Base-by-base conservation (phyloP, 805 yeast species). In the Lachancea quebecensis region DNA sequence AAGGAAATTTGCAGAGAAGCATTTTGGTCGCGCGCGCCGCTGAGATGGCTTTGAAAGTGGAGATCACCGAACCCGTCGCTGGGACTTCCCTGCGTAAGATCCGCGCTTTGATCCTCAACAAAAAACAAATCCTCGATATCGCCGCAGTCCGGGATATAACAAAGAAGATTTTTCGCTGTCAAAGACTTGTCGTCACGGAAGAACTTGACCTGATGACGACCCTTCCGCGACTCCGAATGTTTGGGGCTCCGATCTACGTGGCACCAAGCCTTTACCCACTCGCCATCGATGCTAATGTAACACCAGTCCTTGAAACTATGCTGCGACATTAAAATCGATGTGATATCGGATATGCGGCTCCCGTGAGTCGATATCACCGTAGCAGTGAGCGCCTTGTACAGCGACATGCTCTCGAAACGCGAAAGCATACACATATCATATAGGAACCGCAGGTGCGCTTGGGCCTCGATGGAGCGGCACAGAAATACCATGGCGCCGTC, bases 291-390 rank as follows among this genome's bases (percentile, higher is more conserved):
- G 35, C 58, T 55, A 12, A 63, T 52, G 45, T 59, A 61, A 44
- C 67, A 63, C 67, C 67, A 63, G 47, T 63, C 67, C 44, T 62
- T 60, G 45, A 55, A 63, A 45, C 54, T 59, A 34, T 47, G 59
- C 25, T 56, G 51, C 4, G 62, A 54, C 41, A 56, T 52, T 34
- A 63, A 41, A 2, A 63, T 50, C 12, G 60, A 38, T 39, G 55
- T 55, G 35, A 63, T 62, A 47, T 62, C 65, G 5, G 60, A 54
- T 42, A 63, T 50, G 38, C 46, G 48, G 14, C 54, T 30, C 2
- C 64, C 64, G 40, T 56, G 35, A 2, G 56, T 38, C 2, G 64
- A 55, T n/a, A 60, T 54, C 3, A 61, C 38, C 2, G 60, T 51
- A 4, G 59, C 66, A 4, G 66, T 61, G 29, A 59, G 38, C 2